Evolutionary conservation across 331 rosid species (phyloP).

Genomic region (Stylosanthes scabra): DNA sequence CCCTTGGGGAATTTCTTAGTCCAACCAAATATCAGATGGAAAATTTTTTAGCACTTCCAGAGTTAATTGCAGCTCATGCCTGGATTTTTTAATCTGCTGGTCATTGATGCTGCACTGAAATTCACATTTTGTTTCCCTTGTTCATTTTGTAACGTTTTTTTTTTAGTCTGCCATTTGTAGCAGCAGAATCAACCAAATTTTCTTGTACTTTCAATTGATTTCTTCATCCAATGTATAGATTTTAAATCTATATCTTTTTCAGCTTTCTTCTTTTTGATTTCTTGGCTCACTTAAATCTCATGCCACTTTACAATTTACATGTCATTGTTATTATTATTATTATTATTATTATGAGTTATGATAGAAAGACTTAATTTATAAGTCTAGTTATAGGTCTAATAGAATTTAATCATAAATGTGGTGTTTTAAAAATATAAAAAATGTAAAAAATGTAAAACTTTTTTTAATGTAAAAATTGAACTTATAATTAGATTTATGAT

Average conservation of each 20-base stretch:
- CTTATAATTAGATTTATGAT: no score
- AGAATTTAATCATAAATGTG: no score
- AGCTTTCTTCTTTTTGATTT: slow-evolving; percentile 1
- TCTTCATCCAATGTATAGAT: slow-evolving; percentile 45
- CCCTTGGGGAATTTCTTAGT: slow-evolving; percentile 27
- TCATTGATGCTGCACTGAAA: slow-evolving; percentile 45
- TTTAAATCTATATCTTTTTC: slow-evolving; percentile 24
- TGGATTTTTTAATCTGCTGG: slow-evolving; percentile 50
- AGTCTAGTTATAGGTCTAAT: no score
- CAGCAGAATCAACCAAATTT: slow-evolving; percentile 38
- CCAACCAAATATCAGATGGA: slow-evolving; percentile 44
- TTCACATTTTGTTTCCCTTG: slow-evolving; percentile 37
- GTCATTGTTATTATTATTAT: neutral
- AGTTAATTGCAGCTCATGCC: slow-evolving; percentile 46
- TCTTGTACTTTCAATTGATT: slow-evolving; percentile 36
- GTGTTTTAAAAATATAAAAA: no score
- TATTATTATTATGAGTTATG: no score
- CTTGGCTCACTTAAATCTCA: slow-evolving; percentile 23
- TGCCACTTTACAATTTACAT: slow-evolving; percentile 4
- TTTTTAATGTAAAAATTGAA: no score
- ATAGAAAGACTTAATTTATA: no score
- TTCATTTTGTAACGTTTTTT: slow-evolving; percentile 40
- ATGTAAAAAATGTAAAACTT: no score
- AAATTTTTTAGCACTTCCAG: slow-evolving; percentile 42
- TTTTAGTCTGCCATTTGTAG: slow-evolving; percentile 47